Evolutionary conservation across 139 green algal species (phyloP).

Genomic region (Chlorella sp.): DNA sequence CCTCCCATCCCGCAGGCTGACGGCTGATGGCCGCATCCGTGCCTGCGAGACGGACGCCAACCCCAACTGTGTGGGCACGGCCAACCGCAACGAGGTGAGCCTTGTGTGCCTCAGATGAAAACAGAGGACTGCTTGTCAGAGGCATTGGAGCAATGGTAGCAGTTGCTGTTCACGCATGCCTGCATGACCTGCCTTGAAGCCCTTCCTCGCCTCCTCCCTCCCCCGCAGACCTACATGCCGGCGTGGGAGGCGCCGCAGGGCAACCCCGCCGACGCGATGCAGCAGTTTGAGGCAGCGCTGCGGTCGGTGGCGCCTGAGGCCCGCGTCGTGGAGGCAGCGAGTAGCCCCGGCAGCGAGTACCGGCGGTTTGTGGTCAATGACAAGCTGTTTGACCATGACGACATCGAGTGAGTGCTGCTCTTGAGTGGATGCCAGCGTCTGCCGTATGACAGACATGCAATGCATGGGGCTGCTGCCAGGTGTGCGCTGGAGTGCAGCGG

Average conservation of each 20-base stretch:
- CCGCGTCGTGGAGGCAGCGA: neutral
- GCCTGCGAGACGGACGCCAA: constrained; percentile 55
- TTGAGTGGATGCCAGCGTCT: no score
- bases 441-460: no score
- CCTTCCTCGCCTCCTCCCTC: neutral
- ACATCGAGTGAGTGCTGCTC: constrained; percentile 37
- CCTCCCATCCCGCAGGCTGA: neutral
- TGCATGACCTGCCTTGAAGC: neutral
- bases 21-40: constrained; percentile 8
- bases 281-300: constrained; percentile 38
- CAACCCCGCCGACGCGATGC: neutral
- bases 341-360: neutral
- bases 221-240: constrained; percentile 16
- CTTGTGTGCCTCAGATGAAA: no score
- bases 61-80: constrained; percentile 74
- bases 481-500: no score
- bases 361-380: constrained; percentile 14
- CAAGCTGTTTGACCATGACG: constrained; percentile 35
- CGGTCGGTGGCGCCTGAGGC: neutral
- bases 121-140: no score
- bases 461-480: no score
- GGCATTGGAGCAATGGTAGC: no score
- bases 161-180: neutral
- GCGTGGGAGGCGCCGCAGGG: constrained; percentile 32
- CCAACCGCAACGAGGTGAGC: constrained; percentile 46